These are phyloP conservation scores for Francoa sonchifolia DNA, from an alignment of 441 rosid species.

Conservation along the genomic window DNA sequence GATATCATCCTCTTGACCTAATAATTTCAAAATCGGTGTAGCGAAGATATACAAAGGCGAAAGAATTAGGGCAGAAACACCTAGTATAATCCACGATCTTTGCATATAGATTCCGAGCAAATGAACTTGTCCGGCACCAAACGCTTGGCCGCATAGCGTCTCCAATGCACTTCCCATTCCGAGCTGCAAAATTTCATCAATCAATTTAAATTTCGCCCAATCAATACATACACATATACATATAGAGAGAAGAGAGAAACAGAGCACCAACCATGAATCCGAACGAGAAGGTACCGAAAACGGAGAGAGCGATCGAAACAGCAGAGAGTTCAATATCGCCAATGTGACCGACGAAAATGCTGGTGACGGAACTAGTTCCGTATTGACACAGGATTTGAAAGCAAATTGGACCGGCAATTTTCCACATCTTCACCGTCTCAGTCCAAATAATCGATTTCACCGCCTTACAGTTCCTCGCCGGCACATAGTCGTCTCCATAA, in stretches of 20 bases:
- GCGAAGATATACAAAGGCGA: conserved; percentile 54
- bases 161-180: conserved; percentile 92
- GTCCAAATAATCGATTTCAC: conserved; percentile 26
- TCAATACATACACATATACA: neutral
- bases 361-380: conserved; percentile 42
- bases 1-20: conserved; percentile 46
- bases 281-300: conserved; percentile 60
- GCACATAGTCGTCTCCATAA: conserved; percentile 28
- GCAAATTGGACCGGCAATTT: conserved; percentile 50
- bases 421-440: conserved; percentile 53
- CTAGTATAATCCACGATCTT: conserved; percentile 60
- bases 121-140: conserved; percentile 65
- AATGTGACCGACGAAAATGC: conserved; percentile 57
- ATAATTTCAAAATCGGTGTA: conserved; percentile 42
- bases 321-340: conserved; percentile 62
- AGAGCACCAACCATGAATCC: conserved; percentile 50
- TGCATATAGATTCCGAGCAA: conserved; percentile 76
- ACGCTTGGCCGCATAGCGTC: conserved; percentile 84
- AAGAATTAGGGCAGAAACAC: conserved; percentile 21
- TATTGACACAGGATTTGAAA: conserved; percentile 43
- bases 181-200: conserved; percentile 27
- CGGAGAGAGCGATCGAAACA: conserved; percentile 54
- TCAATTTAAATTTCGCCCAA: neutral
- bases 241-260: neutral
- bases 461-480: conserved; percentile 31